Evolutionary conservation across 2,329 filamentous ascomycete genomes (phyloP).

Genomic region (Aspergillus puulaauensis): DNA sequence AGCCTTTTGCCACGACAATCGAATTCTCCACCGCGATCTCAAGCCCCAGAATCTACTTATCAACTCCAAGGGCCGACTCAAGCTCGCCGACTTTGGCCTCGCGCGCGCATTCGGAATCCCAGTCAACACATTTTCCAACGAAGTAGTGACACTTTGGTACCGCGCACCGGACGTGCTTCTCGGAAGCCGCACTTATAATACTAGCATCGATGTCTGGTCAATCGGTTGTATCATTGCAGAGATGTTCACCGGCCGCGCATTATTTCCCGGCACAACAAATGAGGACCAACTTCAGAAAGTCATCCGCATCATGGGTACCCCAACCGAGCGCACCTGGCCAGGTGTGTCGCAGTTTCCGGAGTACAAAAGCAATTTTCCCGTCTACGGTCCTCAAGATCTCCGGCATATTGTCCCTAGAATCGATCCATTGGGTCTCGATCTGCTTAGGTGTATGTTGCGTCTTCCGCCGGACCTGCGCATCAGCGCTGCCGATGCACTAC

Average conservation of each 20-base stretch:
- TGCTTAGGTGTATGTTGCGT: conserved; percentile 84
- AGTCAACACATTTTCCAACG: conserved; percentile 98
- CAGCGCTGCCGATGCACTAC: conserved; percentile 76
- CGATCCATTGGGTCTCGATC: conserved; percentile 77
- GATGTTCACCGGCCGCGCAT: conserved; percentile 90
- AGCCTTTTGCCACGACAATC: conserved; percentile 95
- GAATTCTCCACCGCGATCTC: conserved; percentile 89
- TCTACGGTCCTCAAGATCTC: conserved; percentile 85
- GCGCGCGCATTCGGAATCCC: conserved; percentile 93
- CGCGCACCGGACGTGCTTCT: conserved; percentile 90
- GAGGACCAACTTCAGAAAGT: conserved; percentile 94
- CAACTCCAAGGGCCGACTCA: conserved; percentile 83
- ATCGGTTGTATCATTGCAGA: conserved; percentile 98
- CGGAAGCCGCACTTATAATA: conserved; percentile 90
- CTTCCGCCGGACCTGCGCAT: conserved; percentile 84
- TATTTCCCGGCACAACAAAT: conserved; percentile 94
- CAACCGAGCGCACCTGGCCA: conserved; percentile 88
- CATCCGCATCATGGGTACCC: conserved; percentile 95
- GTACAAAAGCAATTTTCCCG: conserved; percentile 88
- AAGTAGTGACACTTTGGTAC: conserved; percentile 96
- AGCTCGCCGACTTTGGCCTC: conserved; percentile 91
- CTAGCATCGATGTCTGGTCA: conserved; percentile 98
- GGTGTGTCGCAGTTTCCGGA: conserved; percentile 88
- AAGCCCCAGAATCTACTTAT: conserved; percentile 97
- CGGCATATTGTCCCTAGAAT: conserved; percentile 80